Evolutionary conservation across 164 flowering plant genomes (phyloP).

Genomic region (Umbilicus rupestris): DNA sequence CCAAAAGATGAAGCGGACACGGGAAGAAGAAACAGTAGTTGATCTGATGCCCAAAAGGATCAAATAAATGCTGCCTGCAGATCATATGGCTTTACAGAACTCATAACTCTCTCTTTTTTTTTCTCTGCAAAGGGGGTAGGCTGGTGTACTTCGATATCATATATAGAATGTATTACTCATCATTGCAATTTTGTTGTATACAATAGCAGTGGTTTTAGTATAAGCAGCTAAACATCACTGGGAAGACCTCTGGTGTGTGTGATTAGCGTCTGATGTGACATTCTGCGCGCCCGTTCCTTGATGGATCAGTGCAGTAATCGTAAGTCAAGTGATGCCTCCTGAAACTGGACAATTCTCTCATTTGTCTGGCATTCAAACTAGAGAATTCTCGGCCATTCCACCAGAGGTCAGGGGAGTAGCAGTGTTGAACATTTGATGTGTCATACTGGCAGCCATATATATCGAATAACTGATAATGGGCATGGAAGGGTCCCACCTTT

Average conservation of each 20-base stretch:
- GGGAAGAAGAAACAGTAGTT: background rate
- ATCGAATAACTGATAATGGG: conserved; percentile 31
- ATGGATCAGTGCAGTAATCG: background rate
- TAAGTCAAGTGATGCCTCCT: background rate
- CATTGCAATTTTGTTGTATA: no score
- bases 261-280: background rate
- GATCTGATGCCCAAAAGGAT: background rate
- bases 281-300: background rate
- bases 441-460: background rate
- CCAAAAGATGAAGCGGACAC: background rate
- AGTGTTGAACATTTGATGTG: background rate
- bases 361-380: background rate
- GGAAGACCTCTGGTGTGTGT: background rate
- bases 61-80: background rate
- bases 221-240: no score
- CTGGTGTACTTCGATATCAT: background rate
- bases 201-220: no score
- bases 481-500: conserved; percentile 32
- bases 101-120: background rate
- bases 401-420: background rate
- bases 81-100: background rate
- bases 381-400: background rate
- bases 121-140: background rate
- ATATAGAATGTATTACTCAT: background rate
- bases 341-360: background rate